phyloP scores from a whole-genome alignment of 495 filamentous ascomycete genomes.

The Aspergillus bertholletiae region DNA sequence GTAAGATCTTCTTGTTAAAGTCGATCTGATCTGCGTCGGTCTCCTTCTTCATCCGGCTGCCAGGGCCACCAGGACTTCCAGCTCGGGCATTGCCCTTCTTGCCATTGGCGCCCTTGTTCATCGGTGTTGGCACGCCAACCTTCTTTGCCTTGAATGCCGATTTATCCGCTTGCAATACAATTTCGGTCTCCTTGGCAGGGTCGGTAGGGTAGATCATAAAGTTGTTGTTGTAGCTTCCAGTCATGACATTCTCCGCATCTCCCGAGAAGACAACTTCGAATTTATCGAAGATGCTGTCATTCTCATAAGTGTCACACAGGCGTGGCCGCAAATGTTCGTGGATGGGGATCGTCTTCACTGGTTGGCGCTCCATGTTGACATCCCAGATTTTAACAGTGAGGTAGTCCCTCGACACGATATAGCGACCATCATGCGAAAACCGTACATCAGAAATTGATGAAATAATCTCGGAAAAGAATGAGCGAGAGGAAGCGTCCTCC shows the following conservation, averaged over 20 bases:
- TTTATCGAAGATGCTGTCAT: conserved; percentile 99
- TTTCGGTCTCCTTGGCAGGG: conserved; percentile 91
- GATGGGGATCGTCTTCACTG: conserved; percentile 97
- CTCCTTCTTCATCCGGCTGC: conserved; percentile 95
- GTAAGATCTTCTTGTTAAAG: conserved; percentile 99
- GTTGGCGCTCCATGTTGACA: conserved; percentile 96
- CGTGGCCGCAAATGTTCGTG: conserved; percentile 94
- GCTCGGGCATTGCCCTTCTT: conserved; percentile 84
- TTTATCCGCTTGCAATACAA: conserved; percentile 96
- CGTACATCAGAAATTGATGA: conserved; percentile 98
- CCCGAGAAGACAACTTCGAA: conserved; percentile 99
- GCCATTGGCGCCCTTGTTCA: conserved; percentile 75
- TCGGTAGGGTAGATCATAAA: conserved; percentile 99
- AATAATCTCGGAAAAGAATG: conserved; percentile 99
- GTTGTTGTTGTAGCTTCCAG: conserved; percentile 99
- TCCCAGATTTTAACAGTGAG: conserved; percentile 99
- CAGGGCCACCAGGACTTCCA: conserved; percentile 85
- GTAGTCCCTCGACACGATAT: conserved; percentile 97
- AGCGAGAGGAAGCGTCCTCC: conserved; percentile 96
- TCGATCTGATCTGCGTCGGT: conserved; percentile 99
- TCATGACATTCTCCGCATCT: conserved; percentile 98
- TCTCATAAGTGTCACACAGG: conserved; percentile 97
- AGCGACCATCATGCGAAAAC: conserved; percentile 92
- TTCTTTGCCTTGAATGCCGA: conserved; percentile 99
- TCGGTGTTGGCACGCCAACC: conserved; percentile 94